These are phyloP conservation scores for Trichoderma brevicompactum DNA, from an alignment of 2,329 filamentous ascomycete genomes.

Conservation along the genomic window DNA sequence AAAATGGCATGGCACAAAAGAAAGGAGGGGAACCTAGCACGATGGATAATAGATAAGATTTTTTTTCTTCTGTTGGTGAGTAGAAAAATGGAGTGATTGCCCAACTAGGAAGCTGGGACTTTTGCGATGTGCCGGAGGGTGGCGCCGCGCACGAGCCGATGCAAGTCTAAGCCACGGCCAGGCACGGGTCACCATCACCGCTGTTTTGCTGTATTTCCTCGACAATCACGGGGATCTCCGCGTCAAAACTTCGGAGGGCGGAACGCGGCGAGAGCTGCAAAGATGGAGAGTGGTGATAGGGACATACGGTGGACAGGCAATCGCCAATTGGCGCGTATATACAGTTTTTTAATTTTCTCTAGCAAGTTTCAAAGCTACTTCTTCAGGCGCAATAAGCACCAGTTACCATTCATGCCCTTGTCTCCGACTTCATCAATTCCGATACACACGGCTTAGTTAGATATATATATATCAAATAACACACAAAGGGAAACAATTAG, in stretches of 20 bases:
- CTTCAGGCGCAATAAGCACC: no score
- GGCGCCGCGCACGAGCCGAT: conserved; percentile 9
- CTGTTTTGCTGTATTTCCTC: not conserved
- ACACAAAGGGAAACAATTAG: not conserved
- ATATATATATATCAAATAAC: not conserved
- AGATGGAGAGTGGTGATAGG: no score
- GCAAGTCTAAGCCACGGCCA: not conserved
- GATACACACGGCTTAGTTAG: not conserved
- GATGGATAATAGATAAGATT: not conserved
- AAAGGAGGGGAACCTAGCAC: not conserved
- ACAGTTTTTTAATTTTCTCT: not conserved
- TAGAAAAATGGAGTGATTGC: conserved; percentile 11
- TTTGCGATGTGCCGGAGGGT: conserved; percentile 21
- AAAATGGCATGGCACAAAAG: not conserved
- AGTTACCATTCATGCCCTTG: not conserved
- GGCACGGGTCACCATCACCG: not conserved
- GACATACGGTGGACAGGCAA: no score
- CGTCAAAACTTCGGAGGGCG: no score
- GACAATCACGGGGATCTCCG: no score
- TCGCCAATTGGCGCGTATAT: not conserved
- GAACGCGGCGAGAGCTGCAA: no score
- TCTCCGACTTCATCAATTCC: not conserved
- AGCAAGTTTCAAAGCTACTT: no score
- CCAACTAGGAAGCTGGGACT: conserved; percentile 26
- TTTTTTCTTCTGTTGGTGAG: not conserved